Percentiles rank a stretch among this genome's conserved stretches.
phyloP scores from a whole-genome alignment of 2,329 filamentous ascomycete species.

The Hymenoscyphus fructigenus region DNA sequence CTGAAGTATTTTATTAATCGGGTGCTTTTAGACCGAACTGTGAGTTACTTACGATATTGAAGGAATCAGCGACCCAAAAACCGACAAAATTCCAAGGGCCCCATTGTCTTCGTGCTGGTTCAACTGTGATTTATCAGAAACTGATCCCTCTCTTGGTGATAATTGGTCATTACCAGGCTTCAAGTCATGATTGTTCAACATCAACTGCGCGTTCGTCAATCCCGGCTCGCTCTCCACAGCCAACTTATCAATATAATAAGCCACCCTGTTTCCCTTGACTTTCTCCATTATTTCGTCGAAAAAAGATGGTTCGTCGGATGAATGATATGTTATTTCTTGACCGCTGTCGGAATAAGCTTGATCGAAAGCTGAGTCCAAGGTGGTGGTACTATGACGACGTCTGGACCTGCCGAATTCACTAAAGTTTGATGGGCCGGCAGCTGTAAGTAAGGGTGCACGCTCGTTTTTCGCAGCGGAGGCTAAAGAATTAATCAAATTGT shows the following conservation, averaged over 20 bases:
- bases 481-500: constrained; percentile 5
- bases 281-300: constrained; percentile 43
- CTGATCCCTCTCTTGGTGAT: neutral
- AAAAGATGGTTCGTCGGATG: constrained; percentile 37
- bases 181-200: constrained; percentile 82
- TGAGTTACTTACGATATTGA: constrained; percentile 63
- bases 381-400: constrained; percentile 6
- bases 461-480: constrained; percentile 4
- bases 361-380: neutral
- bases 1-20: constrained; percentile 36
- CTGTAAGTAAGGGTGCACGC: constrained; percentile 1
- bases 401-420: neutral
- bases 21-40: neutral
- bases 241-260: constrained; percentile 52
- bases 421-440: constrained; percentile 1
- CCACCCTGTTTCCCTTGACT: constrained; percentile 29
- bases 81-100: constrained; percentile 83
- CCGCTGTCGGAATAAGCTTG: neutral
- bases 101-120: constrained; percentile 79
- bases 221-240: constrained; percentile 75
- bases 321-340: constrained; percentile 13
- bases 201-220: constrained; percentile 74
- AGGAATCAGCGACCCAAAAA: constrained; percentile 83
- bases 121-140: constrained; percentile 49
- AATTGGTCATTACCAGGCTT: constrained; percentile 65